Evolutionary conservation across 257 asterid genomes (phyloP).

Genomic region (Lithospermum erythrorhizon): DNA sequence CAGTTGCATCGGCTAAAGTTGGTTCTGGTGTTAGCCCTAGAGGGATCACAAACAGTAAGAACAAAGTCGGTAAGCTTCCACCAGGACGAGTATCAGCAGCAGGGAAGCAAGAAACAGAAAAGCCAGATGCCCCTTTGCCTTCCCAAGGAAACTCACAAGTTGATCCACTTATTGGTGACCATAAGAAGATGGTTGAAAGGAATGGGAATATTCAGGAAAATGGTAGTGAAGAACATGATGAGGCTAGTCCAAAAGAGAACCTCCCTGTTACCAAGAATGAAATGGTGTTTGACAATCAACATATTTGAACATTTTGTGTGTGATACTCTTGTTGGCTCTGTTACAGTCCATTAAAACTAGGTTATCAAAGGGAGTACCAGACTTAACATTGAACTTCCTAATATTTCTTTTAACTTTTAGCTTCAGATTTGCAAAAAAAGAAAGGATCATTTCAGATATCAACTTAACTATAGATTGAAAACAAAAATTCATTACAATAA

Average conservation of each 20-base stretch:
- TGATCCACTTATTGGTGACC: constrained; percentile 11
- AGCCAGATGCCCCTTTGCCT: constrained; percentile 14
- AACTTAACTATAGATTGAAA: not conserved
- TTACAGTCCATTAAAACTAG: too few relatives aligned
- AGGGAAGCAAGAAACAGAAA: constrained; percentile 22
- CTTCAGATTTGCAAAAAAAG: too few relatives aligned
- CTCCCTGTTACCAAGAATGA: not conserved
- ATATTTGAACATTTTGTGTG: too few relatives aligned
- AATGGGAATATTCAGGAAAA: constrained; percentile 20
- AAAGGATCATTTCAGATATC: too few relatives aligned
- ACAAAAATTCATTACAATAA: not conserved
- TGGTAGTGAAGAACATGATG: constrained; percentile 16
- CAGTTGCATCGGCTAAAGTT: constrained; percentile 25
- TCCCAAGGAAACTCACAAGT: constrained; percentile 18
- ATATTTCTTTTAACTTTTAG: too few relatives aligned
- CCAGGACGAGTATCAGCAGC: constrained; percentile 19
- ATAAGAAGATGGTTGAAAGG: constrained; percentile 17
- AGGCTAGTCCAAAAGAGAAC: constrained; percentile 9
- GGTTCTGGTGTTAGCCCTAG: constrained; percentile 32
- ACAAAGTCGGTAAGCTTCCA: constrained; percentile 37
- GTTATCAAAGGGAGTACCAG: too few relatives aligned
- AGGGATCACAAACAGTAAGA: not conserved
- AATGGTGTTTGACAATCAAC: not conserved
- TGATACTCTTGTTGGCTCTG: too few relatives aligned
- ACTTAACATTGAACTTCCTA: too few relatives aligned